Percentiles rank a stretch among this genome's conserved stretches.
Conservation (phyloP, 257 asterid species). For the Solanum gracilifrons region DNA sequence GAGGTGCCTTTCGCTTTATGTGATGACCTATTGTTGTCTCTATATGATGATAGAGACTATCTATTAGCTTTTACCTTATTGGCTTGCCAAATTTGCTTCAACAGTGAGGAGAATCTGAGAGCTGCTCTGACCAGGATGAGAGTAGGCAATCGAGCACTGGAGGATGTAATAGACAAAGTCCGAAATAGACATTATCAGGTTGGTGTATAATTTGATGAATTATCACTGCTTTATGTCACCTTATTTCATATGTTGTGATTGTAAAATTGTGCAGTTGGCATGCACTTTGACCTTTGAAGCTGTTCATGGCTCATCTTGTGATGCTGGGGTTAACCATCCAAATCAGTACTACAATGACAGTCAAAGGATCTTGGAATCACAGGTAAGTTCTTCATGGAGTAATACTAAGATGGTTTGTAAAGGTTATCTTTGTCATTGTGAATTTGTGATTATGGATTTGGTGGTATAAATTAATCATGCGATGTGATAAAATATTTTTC, state of each 20-base stretch:
- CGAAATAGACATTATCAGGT: slow-evolving; percentile 90
- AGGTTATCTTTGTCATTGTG: background rate
- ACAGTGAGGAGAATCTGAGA: slow-evolving; percentile 82
- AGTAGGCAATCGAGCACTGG: slow-evolving; percentile 56
- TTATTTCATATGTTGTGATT: slow-evolving; percentile 1
- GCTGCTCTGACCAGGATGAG: slow-evolving; percentile 88
- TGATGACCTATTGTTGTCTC: background rate
- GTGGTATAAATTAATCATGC: background rate
- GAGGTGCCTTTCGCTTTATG: background rate
- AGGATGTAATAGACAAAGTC: slow-evolving; percentile 73
- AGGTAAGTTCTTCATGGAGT: slow-evolving; percentile 16
- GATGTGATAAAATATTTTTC: background rate
- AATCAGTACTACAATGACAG: slow-evolving; percentile 85
- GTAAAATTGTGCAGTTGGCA: slow-evolving; percentile 53
- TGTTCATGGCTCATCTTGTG: slow-evolving; percentile 70
- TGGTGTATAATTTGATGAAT: background rate
- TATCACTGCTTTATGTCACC: background rate
- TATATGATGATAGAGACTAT: background rate
- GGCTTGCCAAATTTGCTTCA: slow-evolving; percentile 13
- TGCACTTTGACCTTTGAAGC: slow-evolving; percentile 96
- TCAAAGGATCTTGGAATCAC: slow-evolving; percentile 46
- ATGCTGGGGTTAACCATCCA: slow-evolving; percentile 91
- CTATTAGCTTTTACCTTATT: background rate
- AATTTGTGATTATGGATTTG: background rate
- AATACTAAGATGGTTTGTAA: background rate